Evolutionary conservation across 805 yeast genomes (phyloP).

Genomic region (Lachancea thermotolerans): DNA sequence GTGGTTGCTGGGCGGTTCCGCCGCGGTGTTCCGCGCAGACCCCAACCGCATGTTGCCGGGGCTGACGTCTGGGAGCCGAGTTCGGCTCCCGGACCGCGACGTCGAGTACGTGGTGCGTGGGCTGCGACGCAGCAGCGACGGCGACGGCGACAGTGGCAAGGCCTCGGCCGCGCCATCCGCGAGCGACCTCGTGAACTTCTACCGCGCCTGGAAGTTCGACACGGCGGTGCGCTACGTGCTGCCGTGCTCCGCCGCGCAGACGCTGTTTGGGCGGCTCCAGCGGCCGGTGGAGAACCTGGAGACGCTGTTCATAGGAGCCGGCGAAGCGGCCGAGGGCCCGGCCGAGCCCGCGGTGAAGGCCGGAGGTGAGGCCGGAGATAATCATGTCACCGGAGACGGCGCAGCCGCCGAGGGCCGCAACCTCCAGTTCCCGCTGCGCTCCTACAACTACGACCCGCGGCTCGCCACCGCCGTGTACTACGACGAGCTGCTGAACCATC

Average conservation of each 20-base stretch:
- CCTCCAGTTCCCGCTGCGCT: slow-evolving; percentile 5
- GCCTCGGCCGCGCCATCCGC: not conserved
- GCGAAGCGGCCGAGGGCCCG: slow-evolving; percentile 1
- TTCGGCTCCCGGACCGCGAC: slow-evolving; percentile 1
- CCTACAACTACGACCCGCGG: slow-evolving; percentile 12
- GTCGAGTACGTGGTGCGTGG: not conserved
- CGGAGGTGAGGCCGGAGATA: too few species aligned
- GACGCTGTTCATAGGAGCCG: not conserved
- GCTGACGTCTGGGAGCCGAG: slow-evolving; percentile 3
- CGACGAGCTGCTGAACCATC: slow-evolving; percentile 3
- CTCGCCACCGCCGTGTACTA: slow-evolving; percentile 8
- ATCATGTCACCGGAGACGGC: too few species aligned
- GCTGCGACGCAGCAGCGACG: not conserved
- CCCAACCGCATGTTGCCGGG: slow-evolving; percentile 7
- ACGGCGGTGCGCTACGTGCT: slow-evolving; percentile 7
- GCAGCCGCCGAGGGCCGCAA: not conserved
- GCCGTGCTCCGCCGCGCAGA: slow-evolving; percentile 6
- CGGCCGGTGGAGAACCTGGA: slow-evolving; percentile 3
- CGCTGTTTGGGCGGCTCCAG: slow-evolving; percentile 6
- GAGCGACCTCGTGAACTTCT: slow-evolving; percentile 5
- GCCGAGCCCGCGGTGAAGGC: too few species aligned
- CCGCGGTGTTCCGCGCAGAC: not conserved
- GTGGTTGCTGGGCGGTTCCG: not conserved
- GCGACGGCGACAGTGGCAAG: not conserved
- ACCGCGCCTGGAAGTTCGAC: slow-evolving; percentile 5